phyloP scores from a whole-genome alignment of 1,139 yeast species.

The Lodderomyces orthopsilosis region DNA sequence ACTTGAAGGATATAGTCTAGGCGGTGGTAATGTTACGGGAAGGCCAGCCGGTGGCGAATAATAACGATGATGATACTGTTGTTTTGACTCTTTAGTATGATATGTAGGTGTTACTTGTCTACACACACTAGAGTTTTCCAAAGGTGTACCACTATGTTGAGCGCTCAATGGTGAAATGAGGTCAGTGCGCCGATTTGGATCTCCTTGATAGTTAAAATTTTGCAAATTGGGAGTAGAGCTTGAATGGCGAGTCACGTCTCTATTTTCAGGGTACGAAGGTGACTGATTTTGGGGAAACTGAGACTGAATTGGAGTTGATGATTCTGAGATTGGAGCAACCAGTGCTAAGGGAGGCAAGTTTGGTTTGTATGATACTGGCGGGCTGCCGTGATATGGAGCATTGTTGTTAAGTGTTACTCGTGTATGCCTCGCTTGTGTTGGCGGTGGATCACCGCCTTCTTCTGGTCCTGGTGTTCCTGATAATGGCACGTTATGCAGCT shows the following conservation, averaged over 20 bases:
- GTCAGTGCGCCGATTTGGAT: background rate
- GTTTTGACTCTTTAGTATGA: background rate
- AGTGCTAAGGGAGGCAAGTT: background rate
- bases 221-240: background rate
- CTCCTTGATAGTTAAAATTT: background rate
- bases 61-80: constrained; percentile 1
- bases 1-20: constrained; percentile 5
- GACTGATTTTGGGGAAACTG: background rate
- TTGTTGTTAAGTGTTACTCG: background rate
- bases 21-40: constrained; percentile 1
- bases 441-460: background rate
- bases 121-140: background rate
- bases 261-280: background rate
- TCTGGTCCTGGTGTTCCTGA: background rate
- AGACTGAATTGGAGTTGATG: background rate
- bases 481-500: background rate
- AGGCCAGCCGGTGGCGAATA: constrained; percentile 1
- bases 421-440: background rate
- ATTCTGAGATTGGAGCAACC: background rate
- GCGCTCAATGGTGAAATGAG: background rate
- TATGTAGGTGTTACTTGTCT: constrained; percentile 1
- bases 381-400: background rate
- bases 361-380: background rate
- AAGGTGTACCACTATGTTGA: background rate
- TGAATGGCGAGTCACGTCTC: background rate